Conservation (phyloP, 768 basidiomycete genomes). For the Mycena olivaceomarginata region DNA sequence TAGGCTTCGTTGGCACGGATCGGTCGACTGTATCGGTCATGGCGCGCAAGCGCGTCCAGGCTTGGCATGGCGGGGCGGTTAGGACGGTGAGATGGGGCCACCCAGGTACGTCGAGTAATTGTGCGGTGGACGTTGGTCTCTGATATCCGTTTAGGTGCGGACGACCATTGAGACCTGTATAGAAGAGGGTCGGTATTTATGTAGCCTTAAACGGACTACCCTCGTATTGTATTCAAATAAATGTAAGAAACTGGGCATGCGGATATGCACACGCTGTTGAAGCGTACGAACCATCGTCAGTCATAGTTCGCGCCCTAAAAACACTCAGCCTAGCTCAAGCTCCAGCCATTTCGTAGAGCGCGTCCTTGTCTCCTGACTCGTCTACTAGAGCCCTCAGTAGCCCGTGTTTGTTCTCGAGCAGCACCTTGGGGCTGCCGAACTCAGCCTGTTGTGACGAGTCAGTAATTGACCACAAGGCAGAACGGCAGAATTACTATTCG, state of each 20-base stretch:
- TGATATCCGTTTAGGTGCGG: slow-evolving; percentile 36
- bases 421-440: slow-evolving; percentile 2
- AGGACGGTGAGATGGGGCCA: slow-evolving; percentile 61
- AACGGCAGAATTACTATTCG: neutral
- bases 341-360: neutral
- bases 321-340: too few relatives aligned
- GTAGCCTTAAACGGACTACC: neutral
- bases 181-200: neutral
- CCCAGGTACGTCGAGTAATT: slow-evolving; percentile 45
- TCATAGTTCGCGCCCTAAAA: neutral
- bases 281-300: neutral
- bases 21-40: slow-evolving; percentile 68
- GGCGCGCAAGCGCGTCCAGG: slow-evolving; percentile 63
- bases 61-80: slow-evolving; percentile 66
- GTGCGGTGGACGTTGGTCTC: neutral
- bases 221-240: neutral
- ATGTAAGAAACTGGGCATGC: neutral
- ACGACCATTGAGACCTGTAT: slow-evolving; percentile 48
- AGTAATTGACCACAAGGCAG: neutral
- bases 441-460: neutral
- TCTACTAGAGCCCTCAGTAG: neutral
- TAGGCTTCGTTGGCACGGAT: slow-evolving; percentile 71
- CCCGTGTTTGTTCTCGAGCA: neutral
- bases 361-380: neutral
- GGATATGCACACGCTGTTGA: neutral